Percentiles rank a stretch among this genome's conserved stretches.
phyloP scores from a whole-genome alignment of 2,329 filamentous ascomycete species.

The Fusarium sp. region DNA sequence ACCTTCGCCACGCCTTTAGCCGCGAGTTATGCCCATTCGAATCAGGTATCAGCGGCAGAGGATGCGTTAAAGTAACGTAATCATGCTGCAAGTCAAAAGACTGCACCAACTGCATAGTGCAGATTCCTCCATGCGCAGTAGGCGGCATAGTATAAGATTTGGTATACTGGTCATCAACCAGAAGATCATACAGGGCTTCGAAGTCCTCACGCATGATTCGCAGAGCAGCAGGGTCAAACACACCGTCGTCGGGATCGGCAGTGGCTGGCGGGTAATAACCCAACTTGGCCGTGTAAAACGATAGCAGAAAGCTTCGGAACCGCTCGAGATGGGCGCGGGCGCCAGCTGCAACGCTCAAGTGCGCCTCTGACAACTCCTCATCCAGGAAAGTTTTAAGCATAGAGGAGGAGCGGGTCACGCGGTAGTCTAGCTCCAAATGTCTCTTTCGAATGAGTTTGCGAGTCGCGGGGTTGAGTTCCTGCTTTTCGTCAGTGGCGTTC shows the following conservation, averaged over 20 bases:
- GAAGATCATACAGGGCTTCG: constrained; percentile 74
- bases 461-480: constrained; percentile 65
- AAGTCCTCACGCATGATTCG: constrained; percentile 76
- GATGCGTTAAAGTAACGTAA: constrained; percentile 70
- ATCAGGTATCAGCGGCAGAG: constrained; percentile 75
- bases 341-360: constrained; percentile 72
- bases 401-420: constrained; percentile 67
- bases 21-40: constrained; percentile 47
- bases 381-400: constrained; percentile 76
- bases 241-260: constrained; percentile 49
- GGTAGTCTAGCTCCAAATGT: constrained; percentile 72
- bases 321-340: constrained; percentile 76
- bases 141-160: constrained; percentile 62
- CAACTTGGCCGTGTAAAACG: constrained; percentile 74
- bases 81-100: constrained; percentile 73
- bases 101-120: constrained; percentile 74
- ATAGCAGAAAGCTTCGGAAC: constrained; percentile 76
- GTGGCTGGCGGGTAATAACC: constrained; percentile 77
- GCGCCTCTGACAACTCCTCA: constrained; percentile 74
- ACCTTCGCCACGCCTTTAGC: constrained; percentile 59
- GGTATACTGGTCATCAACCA: constrained; percentile 72
- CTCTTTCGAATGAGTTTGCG: constrained; percentile 74
- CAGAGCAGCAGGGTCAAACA: constrained; percentile 70
- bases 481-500: constrained; percentile 40
- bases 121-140: constrained; percentile 74